These are phyloP conservation scores for Salinomyces thailandicus DNA, from an alignment of 2,329 filamentous ascomycete species.

Conservation along the genomic window DNA sequence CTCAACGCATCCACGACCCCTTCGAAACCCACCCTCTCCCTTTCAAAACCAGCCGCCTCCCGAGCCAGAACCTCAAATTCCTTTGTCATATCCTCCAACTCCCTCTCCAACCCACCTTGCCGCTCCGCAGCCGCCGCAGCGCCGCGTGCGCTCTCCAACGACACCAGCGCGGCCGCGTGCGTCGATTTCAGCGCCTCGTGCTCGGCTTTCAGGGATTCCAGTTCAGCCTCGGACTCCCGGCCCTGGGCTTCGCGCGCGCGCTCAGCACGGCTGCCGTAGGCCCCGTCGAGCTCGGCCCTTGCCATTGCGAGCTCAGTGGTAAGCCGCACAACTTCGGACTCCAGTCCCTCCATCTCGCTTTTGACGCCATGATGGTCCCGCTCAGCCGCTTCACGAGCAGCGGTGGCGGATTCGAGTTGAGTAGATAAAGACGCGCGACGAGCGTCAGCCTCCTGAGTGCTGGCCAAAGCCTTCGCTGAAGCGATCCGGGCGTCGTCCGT, in stretches of 20 bases:
- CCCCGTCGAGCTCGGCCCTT: slow-evolving; percentile 81
- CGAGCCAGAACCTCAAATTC: slow-evolving; percentile 63
- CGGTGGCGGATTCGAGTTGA: slow-evolving; percentile 11
- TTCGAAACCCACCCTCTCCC: slow-evolving; percentile 57
- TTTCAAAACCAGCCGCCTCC: slow-evolving; percentile 59
- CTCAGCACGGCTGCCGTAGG: slow-evolving; percentile 69
- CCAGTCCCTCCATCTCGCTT: slow-evolving; percentile 34
- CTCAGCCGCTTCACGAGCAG: slow-evolving; percentile 15
- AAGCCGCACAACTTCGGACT: slow-evolving; percentile 53
- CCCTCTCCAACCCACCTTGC: slow-evolving; percentile 43
- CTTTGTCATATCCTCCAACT: slow-evolving; percentile 55
- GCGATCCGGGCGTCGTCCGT: slow-evolving; percentile 27
- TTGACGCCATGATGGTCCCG: slow-evolving; percentile 19
- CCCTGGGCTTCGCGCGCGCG: slow-evolving; percentile 58
- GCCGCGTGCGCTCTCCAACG: slow-evolving; percentile 20
- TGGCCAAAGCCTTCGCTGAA: slow-evolving; percentile 27
- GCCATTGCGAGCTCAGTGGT: slow-evolving; percentile 81
- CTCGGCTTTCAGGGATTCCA: not conserved
- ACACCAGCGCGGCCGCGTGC: not conserved
- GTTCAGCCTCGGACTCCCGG: slow-evolving; percentile 39
- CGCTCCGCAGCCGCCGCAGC: slow-evolving; percentile 15
- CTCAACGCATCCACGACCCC: slow-evolving; percentile 51
- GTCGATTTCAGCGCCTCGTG: not conserved
- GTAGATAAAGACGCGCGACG: slow-evolving; percentile 8
- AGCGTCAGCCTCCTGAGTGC: slow-evolving; percentile 10